Percentiles rank a stretch among this genome's conserved stretches.
These are phyloP conservation scores for Colletotrichum melonis DNA, from an alignment of 2,329 filamentous ascomycete species.

Conservation along the genomic window DNA sequence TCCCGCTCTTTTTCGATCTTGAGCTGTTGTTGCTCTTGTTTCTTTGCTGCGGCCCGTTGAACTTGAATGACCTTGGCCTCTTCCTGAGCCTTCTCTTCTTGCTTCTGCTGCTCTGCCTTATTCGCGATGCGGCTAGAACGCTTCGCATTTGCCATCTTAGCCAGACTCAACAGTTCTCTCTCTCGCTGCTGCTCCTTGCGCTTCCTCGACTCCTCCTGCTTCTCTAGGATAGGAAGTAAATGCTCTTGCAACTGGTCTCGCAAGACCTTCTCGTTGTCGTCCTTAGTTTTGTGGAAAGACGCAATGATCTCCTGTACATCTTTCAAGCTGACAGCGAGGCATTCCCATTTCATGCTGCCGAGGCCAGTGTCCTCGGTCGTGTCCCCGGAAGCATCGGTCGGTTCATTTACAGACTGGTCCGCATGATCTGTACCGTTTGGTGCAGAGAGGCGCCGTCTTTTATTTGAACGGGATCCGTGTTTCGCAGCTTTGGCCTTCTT, in stretches of 20 bases:
- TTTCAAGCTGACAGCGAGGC: conserved; percentile 82
- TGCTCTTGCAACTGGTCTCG: conserved; percentile 79
- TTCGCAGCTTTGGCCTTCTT: conserved; percentile 75
- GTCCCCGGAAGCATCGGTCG: conserved; percentile 42
- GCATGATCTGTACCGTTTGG: conserved; percentile 51
- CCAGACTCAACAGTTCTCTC: conserved; percentile 82
- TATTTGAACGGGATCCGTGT: conserved; percentile 73
- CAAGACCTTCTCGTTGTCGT: conserved; percentile 86
- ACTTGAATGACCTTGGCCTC: conserved; percentile 72
- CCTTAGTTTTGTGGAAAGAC: conserved; percentile 78
- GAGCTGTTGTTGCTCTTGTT: conserved; percentile 71
- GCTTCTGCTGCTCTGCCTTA: conserved; percentile 81
- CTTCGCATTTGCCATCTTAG: conserved; percentile 94
- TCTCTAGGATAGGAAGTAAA: conserved; percentile 86
- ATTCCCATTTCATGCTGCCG: conserved; percentile 89
- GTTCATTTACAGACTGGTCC: conserved; percentile 39
- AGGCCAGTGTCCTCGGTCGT: conserved; percentile 70
- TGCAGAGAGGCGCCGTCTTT: conserved; percentile 72
- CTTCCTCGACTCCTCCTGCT: conserved; percentile 80
- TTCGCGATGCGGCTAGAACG: conserved; percentile 89
- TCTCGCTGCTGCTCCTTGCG: conserved; percentile 75
- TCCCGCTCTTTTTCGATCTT: conserved; percentile 80
- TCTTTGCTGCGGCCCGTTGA: conserved; percentile 75
- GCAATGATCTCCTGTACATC: conserved; percentile 81
- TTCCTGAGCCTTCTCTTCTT: conserved; percentile 77